Conservation (phyloP, 768 basidiomycete genomes). For the Holtermanniella nyarrowii region DNA sequence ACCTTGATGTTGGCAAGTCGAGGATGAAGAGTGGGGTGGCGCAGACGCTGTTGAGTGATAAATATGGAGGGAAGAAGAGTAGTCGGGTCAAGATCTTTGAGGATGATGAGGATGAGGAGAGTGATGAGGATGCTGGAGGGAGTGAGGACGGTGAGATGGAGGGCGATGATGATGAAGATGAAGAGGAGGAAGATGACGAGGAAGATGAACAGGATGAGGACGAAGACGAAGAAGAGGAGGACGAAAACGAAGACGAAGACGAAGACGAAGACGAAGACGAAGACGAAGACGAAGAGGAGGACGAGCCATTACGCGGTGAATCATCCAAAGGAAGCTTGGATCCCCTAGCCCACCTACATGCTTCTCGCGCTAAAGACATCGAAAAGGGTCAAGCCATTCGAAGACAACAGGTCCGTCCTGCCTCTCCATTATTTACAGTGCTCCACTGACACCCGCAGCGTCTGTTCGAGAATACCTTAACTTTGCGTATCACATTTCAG, state of each 20-base stretch:
- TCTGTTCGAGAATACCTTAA: conserved; percentile 76
- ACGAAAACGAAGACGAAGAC: conserved; percentile 29
- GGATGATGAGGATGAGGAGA: conserved; percentile 29
- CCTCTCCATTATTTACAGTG: background rate
- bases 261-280: conserved; percentile 30
- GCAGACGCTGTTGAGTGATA: conserved; percentile 52
- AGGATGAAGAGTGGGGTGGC: conserved; percentile 10
- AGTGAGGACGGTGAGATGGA: conserved; percentile 39
- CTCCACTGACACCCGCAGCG: conserved; percentile 45
- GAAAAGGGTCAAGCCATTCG: conserved; percentile 73
- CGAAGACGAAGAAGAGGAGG: conserved; percentile 5
- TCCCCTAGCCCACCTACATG: conserved; percentile 30
- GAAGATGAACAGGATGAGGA: conserved; percentile 17
- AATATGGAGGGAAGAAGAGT: conserved; percentile 63
- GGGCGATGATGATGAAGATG: conserved; percentile 23
- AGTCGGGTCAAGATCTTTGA: conserved; percentile 49
- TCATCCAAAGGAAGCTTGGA: conserved; percentile 15
- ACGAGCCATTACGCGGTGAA: conserved; percentile 27
- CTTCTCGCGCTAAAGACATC: conserved; percentile 34
- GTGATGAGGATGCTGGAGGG: conserved; percentile 43
- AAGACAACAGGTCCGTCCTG: conserved; percentile 61
- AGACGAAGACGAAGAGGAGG: conserved; percentile 24
- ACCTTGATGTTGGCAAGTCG: conserved; percentile 63
- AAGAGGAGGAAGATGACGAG: conserved; percentile 29
- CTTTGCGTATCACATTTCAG: conserved; percentile 84